These are phyloP conservation scores for Leptographium procerum DNA, from an alignment of 2,329 filamentous ascomycete species.

Conservation along the genomic window DNA sequence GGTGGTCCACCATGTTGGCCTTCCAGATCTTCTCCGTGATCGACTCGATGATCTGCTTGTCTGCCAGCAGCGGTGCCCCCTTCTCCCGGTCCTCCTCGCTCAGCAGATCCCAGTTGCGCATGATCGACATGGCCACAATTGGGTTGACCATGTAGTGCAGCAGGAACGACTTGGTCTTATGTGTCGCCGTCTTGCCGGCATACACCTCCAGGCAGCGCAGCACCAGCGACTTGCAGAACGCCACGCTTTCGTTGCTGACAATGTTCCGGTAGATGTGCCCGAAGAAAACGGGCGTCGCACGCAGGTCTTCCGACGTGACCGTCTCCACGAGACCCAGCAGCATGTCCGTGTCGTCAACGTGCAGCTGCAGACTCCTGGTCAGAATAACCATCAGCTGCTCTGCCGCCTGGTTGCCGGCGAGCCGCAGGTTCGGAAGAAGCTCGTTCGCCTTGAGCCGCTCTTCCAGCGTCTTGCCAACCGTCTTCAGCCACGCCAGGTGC, in stretches of 20 bases:
- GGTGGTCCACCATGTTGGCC: slow-evolving; percentile 70
- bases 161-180: slow-evolving; percentile 86
- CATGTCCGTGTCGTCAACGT: slow-evolving; percentile 67
- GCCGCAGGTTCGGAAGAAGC: slow-evolving; percentile 59
- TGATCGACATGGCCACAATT: slow-evolving; percentile 91
- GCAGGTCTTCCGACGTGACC: slow-evolving; percentile 73
- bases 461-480: slow-evolving; percentile 68
- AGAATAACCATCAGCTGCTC: slow-evolving; percentile 82
- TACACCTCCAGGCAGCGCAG: slow-evolving; percentile 83
- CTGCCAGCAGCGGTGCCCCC: slow-evolving; percentile 61
- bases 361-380: slow-evolving; percentile 64
- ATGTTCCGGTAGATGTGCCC: slow-evolving; percentile 77
- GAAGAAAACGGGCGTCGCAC: slow-evolving; percentile 62
- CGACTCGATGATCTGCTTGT: slow-evolving; percentile 75
- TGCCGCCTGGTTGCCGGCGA: slow-evolving; percentile 79
- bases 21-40: slow-evolving; percentile 93
- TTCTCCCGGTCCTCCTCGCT: slow-evolving; percentile 29
- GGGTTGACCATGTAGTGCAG: slow-evolving; percentile 91
- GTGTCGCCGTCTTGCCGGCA: slow-evolving; percentile 62
- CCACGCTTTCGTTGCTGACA: slow-evolving; percentile 72
- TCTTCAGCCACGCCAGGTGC: slow-evolving; percentile 47
- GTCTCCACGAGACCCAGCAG: slow-evolving; percentile 77
- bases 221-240: slow-evolving; percentile 74
- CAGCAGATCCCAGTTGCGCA: slow-evolving; percentile 61
- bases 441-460: slow-evolving; percentile 58